Evolutionary conservation across 371 early-diverging fungal species (phyloP).

Genomic region (Mucor lusitanicus): DNA sequence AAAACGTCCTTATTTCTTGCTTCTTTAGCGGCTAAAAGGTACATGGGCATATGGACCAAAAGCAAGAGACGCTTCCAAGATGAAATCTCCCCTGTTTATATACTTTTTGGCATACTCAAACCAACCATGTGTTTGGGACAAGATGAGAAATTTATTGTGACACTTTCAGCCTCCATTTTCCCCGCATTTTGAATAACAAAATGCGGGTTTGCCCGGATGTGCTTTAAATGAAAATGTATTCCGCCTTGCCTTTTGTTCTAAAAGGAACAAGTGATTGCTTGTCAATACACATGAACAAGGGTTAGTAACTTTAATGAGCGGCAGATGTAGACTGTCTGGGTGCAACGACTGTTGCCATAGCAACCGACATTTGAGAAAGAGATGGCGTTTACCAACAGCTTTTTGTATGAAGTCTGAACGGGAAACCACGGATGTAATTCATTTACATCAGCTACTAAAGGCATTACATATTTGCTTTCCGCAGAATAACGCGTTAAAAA

Average conservation of each 20-base stretch:
- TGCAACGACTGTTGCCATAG: background rate
- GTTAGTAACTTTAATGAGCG: background rate
- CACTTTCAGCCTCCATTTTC: background rate
- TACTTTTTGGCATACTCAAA: background rate
- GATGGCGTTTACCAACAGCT: no score
- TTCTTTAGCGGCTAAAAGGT: background rate
- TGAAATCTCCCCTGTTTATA: background rate
- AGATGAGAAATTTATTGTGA: background rate
- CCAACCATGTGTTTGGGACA: background rate
- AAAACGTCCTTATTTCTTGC: background rate
- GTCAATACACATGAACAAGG: background rate
- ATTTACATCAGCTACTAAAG: background rate
- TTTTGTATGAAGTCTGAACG: background rate
- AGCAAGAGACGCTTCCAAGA: background rate
- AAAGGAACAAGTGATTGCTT: background rate
- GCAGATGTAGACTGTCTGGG: no score
- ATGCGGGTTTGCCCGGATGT: background rate
- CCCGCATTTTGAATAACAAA: background rate
- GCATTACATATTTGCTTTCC: background rate
- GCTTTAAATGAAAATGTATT: background rate
- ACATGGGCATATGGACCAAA: no score
- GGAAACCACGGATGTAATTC: background rate
- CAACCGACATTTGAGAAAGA: background rate
- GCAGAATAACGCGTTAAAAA: background rate
- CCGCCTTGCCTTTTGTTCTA: background rate